A percentile compares a stretch with the other conserved stretches of the same genome.
These are phyloP conservation scores for Oldenlandia corymbosa DNA, from an alignment of 257 asterid genomes.

Conservation along the genomic window DNA sequence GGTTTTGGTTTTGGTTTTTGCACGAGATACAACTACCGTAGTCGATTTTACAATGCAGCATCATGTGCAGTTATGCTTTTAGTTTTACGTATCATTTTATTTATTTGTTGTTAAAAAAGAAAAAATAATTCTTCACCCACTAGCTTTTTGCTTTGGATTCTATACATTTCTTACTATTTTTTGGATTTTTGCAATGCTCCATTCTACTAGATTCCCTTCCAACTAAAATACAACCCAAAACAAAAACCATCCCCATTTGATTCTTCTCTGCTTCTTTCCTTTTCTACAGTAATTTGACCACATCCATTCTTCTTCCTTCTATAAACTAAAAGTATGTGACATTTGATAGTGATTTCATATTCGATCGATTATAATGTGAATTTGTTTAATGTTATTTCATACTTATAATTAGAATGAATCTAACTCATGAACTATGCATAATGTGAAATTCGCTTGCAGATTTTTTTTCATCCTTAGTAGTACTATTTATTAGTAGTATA, in stretches of 20 bases:
- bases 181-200: not conserved
- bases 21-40: not conserved
- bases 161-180: not conserved
- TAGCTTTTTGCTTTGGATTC: not conserved
- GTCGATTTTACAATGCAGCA: not conserved
- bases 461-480: too few species aligned
- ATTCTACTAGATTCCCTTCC: constrained; percentile 9
- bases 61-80: constrained; percentile 17
- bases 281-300: not conserved
- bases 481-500: too few species aligned
- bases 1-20: not conserved
- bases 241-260: constrained; percentile 5
- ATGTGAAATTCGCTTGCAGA: too few species aligned
- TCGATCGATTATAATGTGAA: too few species aligned
- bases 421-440: too few species aligned
- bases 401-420: too few species aligned
- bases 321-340: too few species aligned
- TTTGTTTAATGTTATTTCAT: too few species aligned
- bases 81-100: not conserved
- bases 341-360: too few species aligned
- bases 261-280: not conserved
- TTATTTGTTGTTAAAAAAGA: too few species aligned
- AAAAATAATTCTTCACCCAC: not conserved
- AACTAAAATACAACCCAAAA: not conserved
- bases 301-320: not conserved